Evolutionary conservation across 2,329 filamentous ascomycete species (phyloP).

Genomic region (Beauveria bassiana): DNA sequence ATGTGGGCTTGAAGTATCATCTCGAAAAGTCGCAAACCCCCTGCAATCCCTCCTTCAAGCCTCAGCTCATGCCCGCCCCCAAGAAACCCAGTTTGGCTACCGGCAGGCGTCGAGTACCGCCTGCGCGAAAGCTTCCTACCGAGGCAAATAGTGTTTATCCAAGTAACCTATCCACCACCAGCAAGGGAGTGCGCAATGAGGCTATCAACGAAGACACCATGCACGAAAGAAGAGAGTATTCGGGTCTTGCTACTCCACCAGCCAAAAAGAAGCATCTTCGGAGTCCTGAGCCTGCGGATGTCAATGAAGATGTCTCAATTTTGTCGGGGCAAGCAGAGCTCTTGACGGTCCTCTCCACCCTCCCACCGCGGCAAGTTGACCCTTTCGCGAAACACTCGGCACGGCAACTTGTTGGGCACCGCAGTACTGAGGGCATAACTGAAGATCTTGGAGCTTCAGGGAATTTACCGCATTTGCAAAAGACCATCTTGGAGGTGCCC

Average conservation of each 20-base stretch:
- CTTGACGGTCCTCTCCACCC: not conserved
- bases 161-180: not conserved
- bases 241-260: not conserved
- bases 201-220: no score
- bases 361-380: conserved; percentile 1
- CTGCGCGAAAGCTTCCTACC: not conserved
- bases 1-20: conserved; percentile 51
- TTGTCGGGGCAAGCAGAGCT: conserved; percentile 6
- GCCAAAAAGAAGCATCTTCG: not conserved
- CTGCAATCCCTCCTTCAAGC: conserved; percentile 41
- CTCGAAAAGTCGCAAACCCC: conserved; percentile 43
- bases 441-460: not conserved
- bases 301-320: not conserved
- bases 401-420: not conserved
- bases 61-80: conserved; percentile 10
- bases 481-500: not conserved
- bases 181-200: not conserved
- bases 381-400: not conserved
- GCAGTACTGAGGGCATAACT: not conserved
- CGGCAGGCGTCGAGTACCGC: not conserved
- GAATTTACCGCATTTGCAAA: not conserved
- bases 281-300: not conserved
- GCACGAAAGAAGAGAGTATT: not conserved
- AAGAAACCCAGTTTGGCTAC: conserved; percentile 10
- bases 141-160: not conserved